These are phyloP conservation scores for Eutreptiella sp. DNA, from an alignment of 208 protist genomes.

Conservation along the genomic window DNA sequence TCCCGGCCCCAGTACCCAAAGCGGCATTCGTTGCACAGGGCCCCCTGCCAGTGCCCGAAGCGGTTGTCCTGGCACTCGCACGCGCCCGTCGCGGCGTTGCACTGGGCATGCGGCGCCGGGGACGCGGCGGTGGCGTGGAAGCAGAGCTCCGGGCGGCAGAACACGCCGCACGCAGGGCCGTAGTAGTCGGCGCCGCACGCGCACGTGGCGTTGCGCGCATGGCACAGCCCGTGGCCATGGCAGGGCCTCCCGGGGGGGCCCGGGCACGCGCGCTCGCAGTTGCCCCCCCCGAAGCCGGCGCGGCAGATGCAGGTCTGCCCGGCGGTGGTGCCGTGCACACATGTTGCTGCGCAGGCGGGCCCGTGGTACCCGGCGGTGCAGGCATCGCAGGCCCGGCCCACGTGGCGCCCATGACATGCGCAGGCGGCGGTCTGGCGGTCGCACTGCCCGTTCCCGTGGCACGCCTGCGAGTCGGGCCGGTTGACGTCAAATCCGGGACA, in stretches of 20 bases:
- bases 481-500: no score
- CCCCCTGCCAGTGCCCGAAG: slow-evolving; percentile 1
- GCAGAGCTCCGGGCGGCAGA: slow-evolving; percentile 15
- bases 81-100: slow-evolving; percentile 15
- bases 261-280: slow-evolving; percentile 14
- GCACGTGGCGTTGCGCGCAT: slow-evolving; percentile 2
- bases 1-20: slow-evolving; percentile 24
- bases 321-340: slow-evolving; percentile 7
- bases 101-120: slow-evolving; percentile 20
- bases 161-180: slow-evolving; percentile 1
- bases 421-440: no score
- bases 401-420: no score
- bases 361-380: not conserved
- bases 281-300: slow-evolving; percentile 20
- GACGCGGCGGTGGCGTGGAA: no score
- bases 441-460: no score
- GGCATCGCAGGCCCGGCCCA: not conserved
- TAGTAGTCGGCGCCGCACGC: slow-evolving; percentile 28
- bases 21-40: slow-evolving; percentile 8
- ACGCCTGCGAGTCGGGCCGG: no score
- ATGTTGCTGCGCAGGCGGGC: slow-evolving; percentile 31
- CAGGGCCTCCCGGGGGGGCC: not conserved
- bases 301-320: not conserved
- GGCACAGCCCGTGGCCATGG: slow-evolving; percentile 21
- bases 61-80: slow-evolving; percentile 23